Evolutionary conservation across 2,329 filamentous ascomycete genomes (phyloP).

Genomic region (Alternaria ventricosa): DNA sequence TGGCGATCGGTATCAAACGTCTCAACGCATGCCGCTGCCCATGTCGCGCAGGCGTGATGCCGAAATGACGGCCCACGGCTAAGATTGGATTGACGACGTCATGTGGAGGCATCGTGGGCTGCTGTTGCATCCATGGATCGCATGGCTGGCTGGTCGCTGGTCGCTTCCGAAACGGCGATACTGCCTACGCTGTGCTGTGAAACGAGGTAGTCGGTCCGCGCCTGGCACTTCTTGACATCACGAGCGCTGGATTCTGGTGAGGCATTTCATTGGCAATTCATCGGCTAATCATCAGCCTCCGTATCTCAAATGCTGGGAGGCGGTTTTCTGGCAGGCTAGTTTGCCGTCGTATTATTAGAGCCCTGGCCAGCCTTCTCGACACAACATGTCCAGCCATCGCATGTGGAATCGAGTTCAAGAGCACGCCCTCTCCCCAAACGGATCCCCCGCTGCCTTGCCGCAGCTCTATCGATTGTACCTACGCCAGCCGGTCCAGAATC

Average conservation of each 20-base stretch:
- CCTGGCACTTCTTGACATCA: background rate
- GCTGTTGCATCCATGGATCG: background rate
- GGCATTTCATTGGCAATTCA: background rate
- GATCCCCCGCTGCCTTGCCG: background rate
- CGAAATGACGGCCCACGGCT: conserved; percentile 2
- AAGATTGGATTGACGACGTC: background rate
- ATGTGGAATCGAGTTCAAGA: background rate
- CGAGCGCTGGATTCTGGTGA: background rate
- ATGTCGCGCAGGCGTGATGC: background rate
- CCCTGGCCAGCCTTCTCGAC: background rate
- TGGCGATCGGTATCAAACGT: conserved; percentile 15
- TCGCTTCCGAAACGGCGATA: conserved; percentile 1
- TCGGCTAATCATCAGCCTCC: background rate
- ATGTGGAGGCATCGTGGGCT: background rate
- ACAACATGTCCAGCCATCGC: background rate
- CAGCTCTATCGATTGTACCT: background rate
- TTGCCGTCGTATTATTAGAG: background rate
- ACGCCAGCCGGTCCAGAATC: background rate
- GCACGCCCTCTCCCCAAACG: background rate
- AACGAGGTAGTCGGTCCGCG: background rate
- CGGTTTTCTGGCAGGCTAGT: background rate
- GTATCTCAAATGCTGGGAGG: background rate
- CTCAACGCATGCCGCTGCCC: background rate
- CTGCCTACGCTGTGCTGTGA: background rate
- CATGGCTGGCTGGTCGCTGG: background rate